These are phyloP conservation scores for Breynia disticha DNA, from an alignment of 441 rosid species.

Conservation along the genomic window DNA sequence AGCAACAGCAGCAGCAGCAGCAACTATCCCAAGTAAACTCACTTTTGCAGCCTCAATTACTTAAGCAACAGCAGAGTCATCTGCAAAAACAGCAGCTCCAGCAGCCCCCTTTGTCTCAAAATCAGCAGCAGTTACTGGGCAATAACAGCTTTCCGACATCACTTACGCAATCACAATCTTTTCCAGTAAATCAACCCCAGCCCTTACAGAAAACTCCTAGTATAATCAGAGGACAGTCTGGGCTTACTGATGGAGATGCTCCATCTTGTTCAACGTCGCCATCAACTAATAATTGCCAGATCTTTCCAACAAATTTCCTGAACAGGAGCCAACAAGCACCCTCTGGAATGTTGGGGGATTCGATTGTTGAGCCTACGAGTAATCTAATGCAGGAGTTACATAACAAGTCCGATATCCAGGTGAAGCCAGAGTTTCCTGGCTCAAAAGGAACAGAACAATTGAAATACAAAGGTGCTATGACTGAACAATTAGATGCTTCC, in stretches of 20 bases:
- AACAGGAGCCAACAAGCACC: constrained; percentile 63
- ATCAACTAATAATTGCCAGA: constrained; percentile 77
- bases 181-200: constrained; percentile 42
- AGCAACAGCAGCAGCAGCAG: constrained; percentile 60
- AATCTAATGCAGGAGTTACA: constrained; percentile 62
- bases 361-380: constrained; percentile 41
- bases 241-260: constrained; percentile 74
- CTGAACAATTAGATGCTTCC: constrained; percentile 83
- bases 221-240: constrained; percentile 50
- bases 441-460: constrained; percentile 48
- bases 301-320: constrained; percentile 51
- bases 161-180: constrained; percentile 41
- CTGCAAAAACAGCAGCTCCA: constrained; percentile 58
- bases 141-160: constrained; percentile 45
- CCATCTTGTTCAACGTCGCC: constrained; percentile 95
- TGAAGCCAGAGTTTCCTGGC: constrained; percentile 48
- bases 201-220: constrained; percentile 42
- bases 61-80: constrained; percentile 39
- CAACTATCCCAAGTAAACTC: constrained; percentile 48
- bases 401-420: constrained; percentile 45
- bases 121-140: constrained; percentile 50
- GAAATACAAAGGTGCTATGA: constrained; percentile 50
- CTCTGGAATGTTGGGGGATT: constrained; percentile 41
- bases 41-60: constrained; percentile 51
- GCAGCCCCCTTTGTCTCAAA: constrained; percentile 44